These are phyloP conservation scores for Kazachstania viticola DNA, from an alignment of 805 yeast species.

Conservation along the genomic window DNA sequence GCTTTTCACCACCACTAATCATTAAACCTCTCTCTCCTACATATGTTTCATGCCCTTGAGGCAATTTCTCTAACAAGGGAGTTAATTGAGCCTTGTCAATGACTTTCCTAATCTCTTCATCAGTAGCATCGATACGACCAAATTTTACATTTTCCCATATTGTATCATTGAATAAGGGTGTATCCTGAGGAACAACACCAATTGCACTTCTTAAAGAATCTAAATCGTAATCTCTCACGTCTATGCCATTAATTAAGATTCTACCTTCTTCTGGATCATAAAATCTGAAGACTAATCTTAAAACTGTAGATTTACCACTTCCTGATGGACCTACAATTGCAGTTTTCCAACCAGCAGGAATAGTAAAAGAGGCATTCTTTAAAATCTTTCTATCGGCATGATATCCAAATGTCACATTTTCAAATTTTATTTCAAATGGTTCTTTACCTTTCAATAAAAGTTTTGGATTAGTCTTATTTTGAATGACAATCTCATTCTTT, in stretches of 20 bases:
- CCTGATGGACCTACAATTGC: slow-evolving; percentile 97
- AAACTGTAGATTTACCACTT: slow-evolving; percentile 84
- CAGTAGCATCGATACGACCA: slow-evolving; percentile 65
- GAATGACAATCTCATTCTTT: slow-evolving; percentile 55
- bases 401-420: slow-evolving; percentile 87
- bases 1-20: slow-evolving; percentile 99
- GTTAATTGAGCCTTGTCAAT: slow-evolving; percentile 62
- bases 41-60: slow-evolving; percentile 73
- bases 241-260: slow-evolving; percentile 80
- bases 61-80: slow-evolving; percentile 52
- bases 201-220: slow-evolving; percentile 62
- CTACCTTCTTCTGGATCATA: slow-evolving; percentile 75
- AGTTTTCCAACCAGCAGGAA: slow-evolving; percentile 83
- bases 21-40: slow-evolving; percentile 98
- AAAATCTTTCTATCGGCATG: slow-evolving; percentile 82
- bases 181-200: slow-evolving; percentile 96
- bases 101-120: slow-evolving; percentile 55
- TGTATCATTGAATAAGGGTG: slow-evolving; percentile 88
- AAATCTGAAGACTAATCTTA: slow-evolving; percentile 76
- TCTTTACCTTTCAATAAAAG: slow-evolving; percentile 23
- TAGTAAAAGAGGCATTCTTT: slow-evolving; percentile 65
- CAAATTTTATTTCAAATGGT: slow-evolving; percentile 76
- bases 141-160: slow-evolving; percentile 79
- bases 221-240: slow-evolving; percentile 60
- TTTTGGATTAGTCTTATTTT: slow-evolving; percentile 55